Evolutionary conservation across 371 early-diverging fungal genomes (phyloP), one percentile per base, ranked within the genome.

Genomic region (Massospora cicadina): DNA sequence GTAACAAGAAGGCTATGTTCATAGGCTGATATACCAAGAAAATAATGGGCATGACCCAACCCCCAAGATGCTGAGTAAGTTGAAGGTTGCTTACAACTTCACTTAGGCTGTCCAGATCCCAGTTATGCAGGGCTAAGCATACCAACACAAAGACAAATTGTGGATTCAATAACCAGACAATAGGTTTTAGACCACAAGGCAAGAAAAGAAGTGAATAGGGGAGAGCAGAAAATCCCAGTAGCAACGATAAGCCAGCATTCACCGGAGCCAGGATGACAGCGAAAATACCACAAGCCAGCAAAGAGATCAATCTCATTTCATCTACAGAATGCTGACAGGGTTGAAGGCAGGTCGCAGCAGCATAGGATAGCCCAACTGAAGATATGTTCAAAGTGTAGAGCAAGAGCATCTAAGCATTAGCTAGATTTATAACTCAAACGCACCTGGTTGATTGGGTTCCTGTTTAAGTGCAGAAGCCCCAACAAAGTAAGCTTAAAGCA

Each of bases 141-240:
- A 43, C 10, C 10, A 43, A 17, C 17, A 43, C 43, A 43, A 43
- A 43, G 5, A 43, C 5, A 5, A 43, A 17, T 17, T 43, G 43
- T 10, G 43, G 43, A 17, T 43, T 43, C 17, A 43, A 43, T 17
- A 43, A 43, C 5, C 5, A 43, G 17, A 17, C 43, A 43, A 17
- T 17, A 43, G 43, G 43, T 17, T 17, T 43, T 5, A 17, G 17
- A 5, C 43, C 43, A 5, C 5, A 17, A 43, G 56, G 29, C 21
- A 24, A 7, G 65, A 55, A 55, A 32, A 25, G 7, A 1, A 0
- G 31, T 5, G 43, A 25, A 24, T n/a, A 63, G 23, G 53, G 65
- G 24, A 7, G 29, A 58, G 59, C 58, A 57, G 12, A 29, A 31
- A 27, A 58, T 53, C 33, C 32, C 58, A 1, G 70, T 7, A 23